Evolutionary conservation across 768 basidiomycete species (phyloP), one percentile per base, ranked within the genome.

Genomic region (Hypsizygus marmoreus): DNA sequence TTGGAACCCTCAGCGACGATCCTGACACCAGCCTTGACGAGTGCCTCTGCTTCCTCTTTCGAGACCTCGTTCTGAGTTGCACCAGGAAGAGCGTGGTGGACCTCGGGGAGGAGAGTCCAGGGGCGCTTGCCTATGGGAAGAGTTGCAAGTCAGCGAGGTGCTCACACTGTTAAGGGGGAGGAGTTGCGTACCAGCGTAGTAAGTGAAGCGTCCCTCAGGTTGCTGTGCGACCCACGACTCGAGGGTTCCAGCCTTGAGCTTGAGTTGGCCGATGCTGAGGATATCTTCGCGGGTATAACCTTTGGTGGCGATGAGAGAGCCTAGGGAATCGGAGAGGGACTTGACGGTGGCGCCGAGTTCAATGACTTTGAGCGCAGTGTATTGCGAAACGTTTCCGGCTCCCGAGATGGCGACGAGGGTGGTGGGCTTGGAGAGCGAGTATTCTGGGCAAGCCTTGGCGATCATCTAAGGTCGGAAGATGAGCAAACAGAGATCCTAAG

Each of bases 1-100:
- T 86, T 87, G 53, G 81, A 84, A 23, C 86, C 86, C 63, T 89
- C 86, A 41, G 86, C 86, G 37, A 89, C 77, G 66, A 87, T 81
- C 57, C 79, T 67, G 51, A 77, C 76, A 49, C 87, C 86, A 37
- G 85, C 84, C 59, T 77, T 78, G 60, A 86, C 60, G 56, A 89
- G 76, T 1, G 79, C 81, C 66, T 84, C 69, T 31, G 87, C 87
- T 63, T 89, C 87, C 54, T 80, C 81, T 36, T 69, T 76, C 29
- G 76, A 79, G 26, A 85, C 79, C 62, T 86, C 84, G 63, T 86
- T 86, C 64, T 86, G 82, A 19, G 85, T 86, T 9, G 84, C 84
- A 39, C 76, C 79, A 8, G 85, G 85, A n/a, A 86, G 73, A 22
- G 82, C 82, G 57, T 85, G 77, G 69, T 85, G 81, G 52, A 82